Evolutionary conservation across 78 protist species (phyloP).

Genomic region (Protostelium mycophagum): DNA sequence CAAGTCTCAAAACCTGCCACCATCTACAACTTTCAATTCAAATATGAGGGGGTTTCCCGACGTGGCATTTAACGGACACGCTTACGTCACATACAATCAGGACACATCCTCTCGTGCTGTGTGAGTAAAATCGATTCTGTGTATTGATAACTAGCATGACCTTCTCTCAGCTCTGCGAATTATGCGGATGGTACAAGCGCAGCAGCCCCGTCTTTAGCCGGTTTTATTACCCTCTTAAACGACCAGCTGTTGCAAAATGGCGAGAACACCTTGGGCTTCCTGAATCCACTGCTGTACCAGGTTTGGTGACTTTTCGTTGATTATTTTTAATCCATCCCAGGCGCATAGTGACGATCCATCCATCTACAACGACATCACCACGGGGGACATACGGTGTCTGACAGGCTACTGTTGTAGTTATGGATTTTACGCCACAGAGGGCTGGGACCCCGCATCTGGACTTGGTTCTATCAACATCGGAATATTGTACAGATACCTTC

Average conservation of each 20-base stretch:
- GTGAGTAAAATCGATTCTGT: no score
- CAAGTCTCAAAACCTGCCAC: no score
- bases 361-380: slow-evolving; percentile 64
- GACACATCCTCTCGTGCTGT: no score
- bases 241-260: slow-evolving; percentile 40
- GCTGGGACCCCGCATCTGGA: slow-evolving; percentile 31
- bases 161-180: no score
- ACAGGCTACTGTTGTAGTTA: slow-evolving; percentile 25
- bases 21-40: no score
- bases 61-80: no score
- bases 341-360: slow-evolving; percentile 16
- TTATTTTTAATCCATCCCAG: background rate
- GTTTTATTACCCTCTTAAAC: slow-evolving; percentile 61
- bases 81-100: no score
- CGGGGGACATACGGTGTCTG: slow-evolving; percentile 53
- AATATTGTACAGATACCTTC: no score
- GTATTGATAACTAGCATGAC: no score
- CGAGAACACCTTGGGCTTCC: slow-evolving; percentile 53
- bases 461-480: slow-evolving; percentile 23
- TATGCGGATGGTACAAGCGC: slow-evolving; percentile 73
- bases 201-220: slow-evolving; percentile 67
- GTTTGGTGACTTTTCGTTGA: background rate
- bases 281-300: slow-evolving; percentile 71
- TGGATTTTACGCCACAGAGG: slow-evolving; percentile 31
- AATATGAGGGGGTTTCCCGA: no score